phyloP scores from a whole-genome alignment of 148 eudicot genomes.

The Rhododendron kiyosumense region DNA sequence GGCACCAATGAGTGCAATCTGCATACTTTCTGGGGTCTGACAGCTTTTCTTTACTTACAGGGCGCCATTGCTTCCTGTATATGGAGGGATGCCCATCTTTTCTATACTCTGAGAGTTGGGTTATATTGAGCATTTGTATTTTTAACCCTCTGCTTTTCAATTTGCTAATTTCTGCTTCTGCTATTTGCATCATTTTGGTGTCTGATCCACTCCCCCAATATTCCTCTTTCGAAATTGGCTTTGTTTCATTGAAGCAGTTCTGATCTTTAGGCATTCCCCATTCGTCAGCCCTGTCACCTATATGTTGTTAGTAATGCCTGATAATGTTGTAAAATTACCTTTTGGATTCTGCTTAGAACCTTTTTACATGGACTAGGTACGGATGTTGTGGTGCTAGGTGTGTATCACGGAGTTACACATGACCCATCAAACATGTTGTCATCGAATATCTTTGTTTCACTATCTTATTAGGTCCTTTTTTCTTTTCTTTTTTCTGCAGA shows the following conservation, averaged over 20 bases:
- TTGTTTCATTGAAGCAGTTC: conserved; percentile 48
- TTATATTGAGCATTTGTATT: conserved; percentile 9
- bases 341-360: neutral
- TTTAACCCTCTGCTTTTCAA: neutral
- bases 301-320: neutral
- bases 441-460: neutral
- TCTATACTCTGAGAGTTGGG: conserved; percentile 12
- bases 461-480: neutral
- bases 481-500: neutral
- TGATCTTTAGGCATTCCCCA: conserved; percentile 17
- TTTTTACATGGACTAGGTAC: neutral
- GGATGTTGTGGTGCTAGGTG: neutral
- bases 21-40: neutral
- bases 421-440: neutral
- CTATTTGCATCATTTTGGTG: conserved; percentile 17
- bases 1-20: neutral
- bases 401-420: neutral
- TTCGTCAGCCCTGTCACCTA: neutral
- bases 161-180: neutral
- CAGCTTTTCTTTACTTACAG: neutral
- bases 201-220: conserved; percentile 54
- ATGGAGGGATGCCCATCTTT: conserved; percentile 14
- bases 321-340: neutral
- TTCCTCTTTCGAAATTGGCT: conserved; percentile 30
- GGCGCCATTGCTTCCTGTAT: conserved; percentile 3